Evolutionary conservation across 148 eudicot species (phyloP).

Genomic region (Cornus kousa): DNA sequence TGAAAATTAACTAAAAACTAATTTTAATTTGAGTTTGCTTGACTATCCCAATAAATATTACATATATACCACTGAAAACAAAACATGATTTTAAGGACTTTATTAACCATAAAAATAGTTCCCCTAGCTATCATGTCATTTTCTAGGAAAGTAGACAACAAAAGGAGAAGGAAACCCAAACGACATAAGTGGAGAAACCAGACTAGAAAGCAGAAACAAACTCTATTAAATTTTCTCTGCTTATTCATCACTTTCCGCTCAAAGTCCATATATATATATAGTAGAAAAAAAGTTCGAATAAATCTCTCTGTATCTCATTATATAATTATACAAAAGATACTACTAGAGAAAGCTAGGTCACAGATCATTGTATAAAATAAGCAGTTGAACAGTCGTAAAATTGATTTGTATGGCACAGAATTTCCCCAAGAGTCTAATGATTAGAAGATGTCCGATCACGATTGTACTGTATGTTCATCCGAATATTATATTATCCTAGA

Average conservation of each 20-base stretch:
- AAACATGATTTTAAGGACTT: neutral
- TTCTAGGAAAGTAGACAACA: neutral
- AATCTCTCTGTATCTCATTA: neutral
- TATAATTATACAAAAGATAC: too few species aligned
- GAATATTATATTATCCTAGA: neutral
- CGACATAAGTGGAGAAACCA: neutral
- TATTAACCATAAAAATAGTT: too few species aligned
- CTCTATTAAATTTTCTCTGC: neutral
- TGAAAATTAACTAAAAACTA: too few species aligned
- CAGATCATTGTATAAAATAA: neutral
- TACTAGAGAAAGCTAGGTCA: neutral
- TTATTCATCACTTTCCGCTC: neutral
- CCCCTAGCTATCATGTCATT: neutral
- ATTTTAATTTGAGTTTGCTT: neutral
- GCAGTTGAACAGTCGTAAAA: neutral
- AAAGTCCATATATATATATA: neutral
- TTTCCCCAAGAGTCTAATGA: neutral
- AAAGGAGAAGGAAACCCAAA: neutral
- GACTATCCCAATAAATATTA: neutral
- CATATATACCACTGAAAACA: neutral
- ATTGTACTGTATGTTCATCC: neutral
- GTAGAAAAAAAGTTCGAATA: too few species aligned
- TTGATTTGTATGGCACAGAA: neutral
- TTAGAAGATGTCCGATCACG: neutral
- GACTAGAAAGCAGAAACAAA: constrained; percentile 9